Evolutionary conservation across 2,329 filamentous ascomycete species (phyloP).

Genomic region (Clarireedia monteithiana): DNA sequence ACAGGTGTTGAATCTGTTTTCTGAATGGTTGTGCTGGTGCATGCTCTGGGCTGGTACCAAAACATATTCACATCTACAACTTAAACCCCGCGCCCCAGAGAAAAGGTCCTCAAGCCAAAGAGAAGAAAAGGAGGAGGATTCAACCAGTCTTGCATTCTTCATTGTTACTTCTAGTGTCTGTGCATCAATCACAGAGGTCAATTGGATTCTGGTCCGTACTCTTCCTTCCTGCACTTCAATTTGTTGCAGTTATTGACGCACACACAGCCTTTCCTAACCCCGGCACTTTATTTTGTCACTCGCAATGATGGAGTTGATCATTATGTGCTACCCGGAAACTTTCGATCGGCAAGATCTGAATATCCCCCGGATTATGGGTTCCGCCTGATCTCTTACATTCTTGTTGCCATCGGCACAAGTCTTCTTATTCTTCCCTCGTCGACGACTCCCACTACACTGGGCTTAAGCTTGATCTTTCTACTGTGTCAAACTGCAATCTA

Average conservation of each 20-base stretch:
- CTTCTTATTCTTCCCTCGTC: not conserved
- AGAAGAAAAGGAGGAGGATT: not conserved
- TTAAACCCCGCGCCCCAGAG: not conserved
- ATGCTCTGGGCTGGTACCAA: constrained; percentile 8
- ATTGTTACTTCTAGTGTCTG: constrained; percentile 5
- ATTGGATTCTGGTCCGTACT: constrained; percentile 8
- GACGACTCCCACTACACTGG: not conserved
- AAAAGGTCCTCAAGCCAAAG: not conserved
- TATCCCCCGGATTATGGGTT: not conserved
- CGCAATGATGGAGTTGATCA: not conserved
- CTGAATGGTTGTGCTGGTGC: constrained; percentile 4
- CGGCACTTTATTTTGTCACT: constrained; percentile 5
- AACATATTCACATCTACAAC: not conserved
- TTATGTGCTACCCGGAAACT: not conserved
- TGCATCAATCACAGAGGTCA: constrained; percentile 1
- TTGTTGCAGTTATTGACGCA: not conserved
- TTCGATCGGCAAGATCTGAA: not conserved
- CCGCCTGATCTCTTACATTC: constrained; percentile 3
- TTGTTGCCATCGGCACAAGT: constrained; percentile 5
- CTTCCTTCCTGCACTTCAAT: not conserved
- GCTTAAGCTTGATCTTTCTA: not conserved
- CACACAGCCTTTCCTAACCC: constrained; percentile 5
- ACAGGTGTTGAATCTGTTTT: constrained; percentile 1
- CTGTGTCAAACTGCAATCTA: constrained; percentile 4
- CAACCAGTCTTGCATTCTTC: constrained; percentile 7